These are phyloP conservation scores for Tetrapisispora taiwanensis DNA, from an alignment of 805 yeast genomes.

Conservation along the genomic window DNA sequence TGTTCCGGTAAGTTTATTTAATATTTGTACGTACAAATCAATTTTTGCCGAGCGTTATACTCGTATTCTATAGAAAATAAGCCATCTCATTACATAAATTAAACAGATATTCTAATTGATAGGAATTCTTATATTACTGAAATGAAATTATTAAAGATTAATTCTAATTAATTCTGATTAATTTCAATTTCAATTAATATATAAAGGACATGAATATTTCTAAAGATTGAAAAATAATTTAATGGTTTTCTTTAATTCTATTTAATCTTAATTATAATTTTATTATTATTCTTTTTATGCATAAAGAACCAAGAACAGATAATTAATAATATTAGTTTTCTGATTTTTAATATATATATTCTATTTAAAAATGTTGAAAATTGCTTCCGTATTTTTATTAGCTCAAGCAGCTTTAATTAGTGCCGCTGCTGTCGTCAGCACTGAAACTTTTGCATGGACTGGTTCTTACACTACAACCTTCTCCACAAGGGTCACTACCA, in stretches of 20 bases:
- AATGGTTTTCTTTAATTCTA: too few species aligned
- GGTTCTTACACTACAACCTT: background rate
- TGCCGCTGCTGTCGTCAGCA: background rate
- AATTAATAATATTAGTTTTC: background rate
- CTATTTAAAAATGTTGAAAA: background rate
- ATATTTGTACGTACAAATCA: too few species aligned
- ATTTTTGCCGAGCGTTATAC: too few species aligned
- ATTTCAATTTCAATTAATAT: background rate
- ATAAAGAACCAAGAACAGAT: background rate
- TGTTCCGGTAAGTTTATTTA: too few species aligned
- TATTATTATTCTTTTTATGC: background rate
- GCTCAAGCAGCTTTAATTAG: background rate
- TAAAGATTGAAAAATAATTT: background rate
- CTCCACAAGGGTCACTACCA: background rate
- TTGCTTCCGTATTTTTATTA: slow-evolving; percentile 1
- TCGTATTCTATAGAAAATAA: background rate
- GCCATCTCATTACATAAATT: background rate
- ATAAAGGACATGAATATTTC: background rate
- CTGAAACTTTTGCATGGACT: background rate
- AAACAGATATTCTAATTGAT: background rate
- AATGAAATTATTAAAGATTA: too few species aligned
- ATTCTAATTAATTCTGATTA: too few species aligned
- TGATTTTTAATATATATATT: background rate
- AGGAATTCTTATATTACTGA: background rate
- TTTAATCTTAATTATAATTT: too few species aligned